These are phyloP conservation scores for Immersiporthe knoxdaviesiana DNA, from an alignment of 2,329 filamentous ascomycete genomes.

Conservation along the genomic window DNA sequence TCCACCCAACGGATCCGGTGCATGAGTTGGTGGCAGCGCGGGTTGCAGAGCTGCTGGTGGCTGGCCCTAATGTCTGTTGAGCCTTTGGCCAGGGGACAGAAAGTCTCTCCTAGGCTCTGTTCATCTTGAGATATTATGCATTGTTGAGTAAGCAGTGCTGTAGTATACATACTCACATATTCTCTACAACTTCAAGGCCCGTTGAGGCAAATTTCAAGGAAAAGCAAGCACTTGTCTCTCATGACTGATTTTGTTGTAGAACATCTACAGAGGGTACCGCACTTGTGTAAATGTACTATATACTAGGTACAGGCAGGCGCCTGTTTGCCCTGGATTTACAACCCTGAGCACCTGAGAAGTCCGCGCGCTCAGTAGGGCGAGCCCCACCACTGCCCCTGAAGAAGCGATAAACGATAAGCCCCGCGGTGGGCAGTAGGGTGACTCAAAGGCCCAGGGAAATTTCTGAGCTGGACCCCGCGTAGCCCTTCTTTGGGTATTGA, in stretches of 20 bases:
- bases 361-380: not conserved
- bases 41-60: slow-evolving; percentile 45
- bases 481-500: not conserved
- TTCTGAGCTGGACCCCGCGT: slow-evolving; percentile 14
- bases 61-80: slow-evolving; percentile 44
- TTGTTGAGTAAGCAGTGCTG: not conserved
- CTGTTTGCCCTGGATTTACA: not conserved
- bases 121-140: too few species aligned
- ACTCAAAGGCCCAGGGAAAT: slow-evolving; percentile 8
- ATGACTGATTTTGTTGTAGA: too few species aligned
- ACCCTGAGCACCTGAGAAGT: not conserved
- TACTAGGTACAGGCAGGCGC: not conserved
- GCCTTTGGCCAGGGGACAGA: not conserved
- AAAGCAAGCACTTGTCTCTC: too few species aligned
- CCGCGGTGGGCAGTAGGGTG: slow-evolving; percentile 3
- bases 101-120: not conserved
- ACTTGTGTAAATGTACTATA: too few species aligned
- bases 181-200: not conserved
- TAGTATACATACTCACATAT: not conserved
- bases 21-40: slow-evolving; percentile 61
- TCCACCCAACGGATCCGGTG: slow-evolving; percentile 67
- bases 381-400: not conserved
- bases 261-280: too few species aligned
- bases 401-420: slow-evolving; percentile 21
- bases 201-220: too few species aligned